Percentiles rank a stretch among this genome's conserved stretches.
phyloP scores from a whole-genome alignment of 83 land plant genomes.

The Thuja plicata region DNA sequence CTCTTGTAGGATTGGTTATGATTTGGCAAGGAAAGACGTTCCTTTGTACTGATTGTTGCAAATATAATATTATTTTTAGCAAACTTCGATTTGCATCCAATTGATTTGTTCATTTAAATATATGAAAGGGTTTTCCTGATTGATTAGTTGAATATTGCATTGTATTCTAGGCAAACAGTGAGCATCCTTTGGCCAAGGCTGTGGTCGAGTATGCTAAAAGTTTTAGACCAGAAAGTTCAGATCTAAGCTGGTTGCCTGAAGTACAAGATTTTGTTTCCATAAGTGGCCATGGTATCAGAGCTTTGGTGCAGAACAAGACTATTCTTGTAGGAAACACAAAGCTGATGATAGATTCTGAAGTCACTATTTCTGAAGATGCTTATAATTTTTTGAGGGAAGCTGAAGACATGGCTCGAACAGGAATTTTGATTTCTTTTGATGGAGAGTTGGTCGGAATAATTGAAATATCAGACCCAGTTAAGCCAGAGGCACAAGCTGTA shows the following conservation, averaged over 20 bases:
- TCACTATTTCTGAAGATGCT: constrained; percentile 54
- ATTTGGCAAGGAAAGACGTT: not conserved
- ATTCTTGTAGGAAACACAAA: constrained; percentile 73
- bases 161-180: constrained; percentile 72
- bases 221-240: constrained; percentile 40
- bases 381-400: constrained; percentile 47
- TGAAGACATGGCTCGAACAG: constrained; percentile 66
- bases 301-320: constrained; percentile 45
- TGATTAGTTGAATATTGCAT: constrained; percentile 21
- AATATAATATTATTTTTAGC: not conserved
- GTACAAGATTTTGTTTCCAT: constrained; percentile 52
- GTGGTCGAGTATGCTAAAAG: constrained; percentile 67
- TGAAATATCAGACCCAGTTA: constrained; percentile 73
- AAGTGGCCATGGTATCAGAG: constrained; percentile 76
- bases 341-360: constrained; percentile 53
- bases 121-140: constrained; percentile 10
- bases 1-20: constrained; percentile 26
- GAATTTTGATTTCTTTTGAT: constrained; percentile 58
- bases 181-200: constrained; percentile 91
- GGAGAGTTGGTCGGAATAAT: constrained; percentile 52
- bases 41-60: not conserved
- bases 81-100: not conserved
- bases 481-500: constrained; percentile 61
- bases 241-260: constrained; percentile 32
- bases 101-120: not conserved